Evolutionary conservation across 352 stramenopile species (phyloP), one percentile per base, ranked within the genome.

Genomic region (Phytophthora palmivora): DNA sequence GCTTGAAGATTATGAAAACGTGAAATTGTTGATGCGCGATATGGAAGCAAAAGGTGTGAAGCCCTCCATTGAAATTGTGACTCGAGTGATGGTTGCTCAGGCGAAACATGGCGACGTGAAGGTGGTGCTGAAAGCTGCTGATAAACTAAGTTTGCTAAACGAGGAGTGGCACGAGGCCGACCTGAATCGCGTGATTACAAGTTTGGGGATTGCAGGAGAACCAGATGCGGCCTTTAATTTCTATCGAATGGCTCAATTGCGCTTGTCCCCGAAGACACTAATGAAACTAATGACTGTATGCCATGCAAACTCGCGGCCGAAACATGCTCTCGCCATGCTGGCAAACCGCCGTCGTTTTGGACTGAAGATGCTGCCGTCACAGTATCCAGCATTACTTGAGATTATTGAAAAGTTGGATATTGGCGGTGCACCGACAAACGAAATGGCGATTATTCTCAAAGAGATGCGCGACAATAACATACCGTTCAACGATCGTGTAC

Each of bases 191-290:
- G 73, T 87, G n/a, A 68, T 89, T 24, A 72, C 53, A 19, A 81
- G 68, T 48, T 45, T 89, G 12, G 80, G 80, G 0, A 67, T 70
- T 26, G 62, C 80, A 9, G 52, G 60, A 6, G 52, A 66, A 6
- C 58, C 76, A 0, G 68, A 87, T 28, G 54, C 65, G 4, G 78
- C 80, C n/a, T 89, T 89, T 46, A 70, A 82, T n/a, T 88, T 89
- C 53, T 89, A 88, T 38, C 53, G 65, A 16, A 65, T 74, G 41
- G 71, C 80, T 8, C 54, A 73, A 34, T 77, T 76, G 4, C 63
- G 75, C n/a, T 70, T 89, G 51, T 72, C 65, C 2, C 34, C 67
- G 7, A 64, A 78, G 19, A 87, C 78, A 44, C 39, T 87, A 16
- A 58, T 83, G 56, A 71, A 73, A 38, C 54, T 89, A 22, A 60